Conservation (phyloP, 2,329 filamentous ascomycete genomes). For the Alternaria gaisen region DNA sequence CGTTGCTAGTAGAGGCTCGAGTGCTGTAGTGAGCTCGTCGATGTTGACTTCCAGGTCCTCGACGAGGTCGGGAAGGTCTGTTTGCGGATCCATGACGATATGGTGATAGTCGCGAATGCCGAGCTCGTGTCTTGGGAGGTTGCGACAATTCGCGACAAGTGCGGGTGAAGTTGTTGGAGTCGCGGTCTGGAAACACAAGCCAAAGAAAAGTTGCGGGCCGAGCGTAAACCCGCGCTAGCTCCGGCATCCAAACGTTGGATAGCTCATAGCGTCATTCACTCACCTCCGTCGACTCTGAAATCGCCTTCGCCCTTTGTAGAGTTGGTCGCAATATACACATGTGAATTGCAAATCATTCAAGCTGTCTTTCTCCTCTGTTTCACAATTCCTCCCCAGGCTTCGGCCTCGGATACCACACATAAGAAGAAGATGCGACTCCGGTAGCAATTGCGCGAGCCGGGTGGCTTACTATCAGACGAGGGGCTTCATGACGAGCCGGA, state of each 20-base stretch:
- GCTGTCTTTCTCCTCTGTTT: conserved; percentile 54
- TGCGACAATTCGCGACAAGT: conserved; percentile 3
- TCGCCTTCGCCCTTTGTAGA: neutral
- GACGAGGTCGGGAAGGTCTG: conserved; percentile 70
- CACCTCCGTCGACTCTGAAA: neutral
- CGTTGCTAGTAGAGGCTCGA: conserved; percentile 76
- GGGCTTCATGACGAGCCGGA: conserved; percentile 33
- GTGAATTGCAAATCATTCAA: conserved; percentile 41
- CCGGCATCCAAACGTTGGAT: conserved; percentile 11
- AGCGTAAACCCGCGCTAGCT: conserved; percentile 32
- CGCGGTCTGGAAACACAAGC: neutral
- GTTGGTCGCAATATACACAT: conserved; percentile 18
- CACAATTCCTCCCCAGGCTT: conserved; percentile 54
- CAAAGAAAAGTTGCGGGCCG: conserved; percentile 38
- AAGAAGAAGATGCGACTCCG: conserved; percentile 50
- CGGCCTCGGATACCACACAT: conserved; percentile 57
- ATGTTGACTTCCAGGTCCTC: conserved; percentile 80
- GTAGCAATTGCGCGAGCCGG: conserved; percentile 56
- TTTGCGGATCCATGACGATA: conserved; percentile 60
- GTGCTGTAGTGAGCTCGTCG: conserved; percentile 76
- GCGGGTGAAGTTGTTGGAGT: conserved; percentile 5
- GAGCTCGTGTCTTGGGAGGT: neutral
- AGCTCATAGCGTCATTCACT: conserved; percentile 22
- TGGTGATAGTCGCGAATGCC: neutral
- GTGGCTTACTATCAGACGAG: conserved; percentile 50